Evolutionary conservation across 257 asterid species (phyloP), one percentile per base, ranked within the genome.

Genomic region (Eucommia ulmoides): DNA sequence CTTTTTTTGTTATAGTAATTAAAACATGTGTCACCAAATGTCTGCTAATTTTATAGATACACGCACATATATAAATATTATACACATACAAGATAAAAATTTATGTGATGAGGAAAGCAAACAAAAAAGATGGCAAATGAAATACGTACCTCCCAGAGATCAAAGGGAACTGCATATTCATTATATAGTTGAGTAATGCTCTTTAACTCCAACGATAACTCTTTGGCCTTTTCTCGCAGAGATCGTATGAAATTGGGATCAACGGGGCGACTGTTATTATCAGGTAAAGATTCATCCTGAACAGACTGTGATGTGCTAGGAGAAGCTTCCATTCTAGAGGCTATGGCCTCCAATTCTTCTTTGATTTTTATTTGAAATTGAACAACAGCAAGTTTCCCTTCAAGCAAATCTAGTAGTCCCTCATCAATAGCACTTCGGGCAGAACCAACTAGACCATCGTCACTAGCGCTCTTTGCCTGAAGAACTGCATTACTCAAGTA

Each of bases 401-500:
- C 96, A 50, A 91, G 96, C 62, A 91, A 72, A 75, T 86, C 95
- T 58, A 91, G 88, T 56, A 91, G 83, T 35, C 96, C 99, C 65
- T 41, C 77, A 65, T 85, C 96, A 60, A 70, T 62, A 59, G 78
- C 73, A 62, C 74, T 77, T 48, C 82, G 83, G 26, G 63, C 54
- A 55, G 93, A 73, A 55, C 64, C 73, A 66, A 64, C 62, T 61
- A 62, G 52, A 68, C 69, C 67, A 45, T 70, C 56, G 55, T 81
- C 89, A 61, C 66, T 70, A 54, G 92, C 83, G 75, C 84, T 80
- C 80, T 86, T 91, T n/a, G 96, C 95, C 80, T 91, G 99, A 59
- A 91, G 80, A 70, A 86, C 99, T 51, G 99, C 95, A 75, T 77
- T 86, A 55, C 94, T 86, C 81, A 91, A 61, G 78, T 91, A 91